Base-by-base conservation (phyloP, 2,329 filamentous ascomycete species). In the Mycosphaerella sp. region DNA sequence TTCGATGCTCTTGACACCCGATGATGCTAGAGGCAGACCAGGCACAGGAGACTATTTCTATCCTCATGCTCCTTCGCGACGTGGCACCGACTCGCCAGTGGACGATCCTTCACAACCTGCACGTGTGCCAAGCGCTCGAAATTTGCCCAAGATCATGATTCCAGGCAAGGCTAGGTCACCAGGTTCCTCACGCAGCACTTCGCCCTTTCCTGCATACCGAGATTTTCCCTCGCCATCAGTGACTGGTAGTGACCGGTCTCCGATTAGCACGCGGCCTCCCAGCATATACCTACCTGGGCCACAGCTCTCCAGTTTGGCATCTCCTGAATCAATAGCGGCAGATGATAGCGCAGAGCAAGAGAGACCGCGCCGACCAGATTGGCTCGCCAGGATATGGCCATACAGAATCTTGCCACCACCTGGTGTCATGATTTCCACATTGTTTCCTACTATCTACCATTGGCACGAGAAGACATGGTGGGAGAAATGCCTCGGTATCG, bases 361-460 rank as follows among this genome's bases (percentile, higher is more conserved):
- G 48, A 44, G 40, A 6, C 55, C 58, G 10, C 48, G 55, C 10
- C 51, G 58, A 21, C 59, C 61, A 3, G 55, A 50, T 39, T 73
- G 69, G 49, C 70, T 70, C 5, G 75, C 87, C 41, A 62, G 59
- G 44, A 95, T 89, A 86, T 96, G 91, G 90, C 90, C 90, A 2
- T 87, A 90, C 67, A 75, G 73, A 4, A 61, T 87, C 17, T 73
- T 95, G 4, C 88, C 90, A 2, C 74, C 87, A 9, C 89, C 89
- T 2, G 78, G 86, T 53, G 73, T 86, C 6, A 75, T 97, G 11
- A 70, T 83, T 12, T 79, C 82, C 12, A 91, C 87, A 0, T 72
- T 98, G 0, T 95, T 97, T 62, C 93, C 93, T 0, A 96, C 92
- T 0, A 72, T 98, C 31, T 85, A 84, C 59, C 84, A 80, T 26